Conservation (phyloP, 495 filamentous ascomycete genomes). For the Aspergillus coremiiformis region DNA sequence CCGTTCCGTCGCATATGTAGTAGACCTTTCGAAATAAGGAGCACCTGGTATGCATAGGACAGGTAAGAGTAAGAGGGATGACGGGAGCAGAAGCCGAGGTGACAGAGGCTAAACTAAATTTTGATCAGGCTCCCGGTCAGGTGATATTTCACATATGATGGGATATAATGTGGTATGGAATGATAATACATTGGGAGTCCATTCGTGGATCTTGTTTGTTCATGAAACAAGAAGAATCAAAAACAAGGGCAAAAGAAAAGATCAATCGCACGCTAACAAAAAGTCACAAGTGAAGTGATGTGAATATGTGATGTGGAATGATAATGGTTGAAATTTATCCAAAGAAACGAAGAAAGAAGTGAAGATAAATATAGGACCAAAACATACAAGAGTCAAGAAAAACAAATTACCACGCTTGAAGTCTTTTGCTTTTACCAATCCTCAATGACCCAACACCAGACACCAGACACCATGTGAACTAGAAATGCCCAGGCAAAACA, state of each 20-base stretch:
- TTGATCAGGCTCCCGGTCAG: neutral
- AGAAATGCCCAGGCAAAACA: neutral
- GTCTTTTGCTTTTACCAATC: constrained; percentile 1
- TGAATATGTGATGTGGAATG: constrained; percentile 2
- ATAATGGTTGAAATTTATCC: constrained; percentile 1
- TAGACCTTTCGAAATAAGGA: too few relatives aligned
- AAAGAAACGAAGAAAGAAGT: constrained; percentile 2
- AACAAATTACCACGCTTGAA: neutral
- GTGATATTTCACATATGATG: neutral
- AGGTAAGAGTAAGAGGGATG: too few relatives aligned
- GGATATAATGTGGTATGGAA: neutral
- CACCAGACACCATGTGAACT: constrained; percentile 6
- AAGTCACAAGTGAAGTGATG: neutral
- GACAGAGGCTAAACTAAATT: neutral
- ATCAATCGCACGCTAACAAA: neutral
- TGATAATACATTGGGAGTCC: neutral
- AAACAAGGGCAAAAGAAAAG: neutral
- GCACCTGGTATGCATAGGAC: too few relatives aligned
- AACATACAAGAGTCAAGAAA: constrained; percentile 1
- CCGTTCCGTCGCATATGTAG: too few relatives aligned
- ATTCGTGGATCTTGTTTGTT: neutral
- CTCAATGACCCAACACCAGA: neutral
- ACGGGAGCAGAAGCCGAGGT: too few relatives aligned
- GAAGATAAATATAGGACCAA: neutral
- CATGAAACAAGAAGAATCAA: neutral